These are phyloP conservation scores for Achaetomiella virescens DNA, from an alignment of 495 filamentous ascomycete genomes.

Conservation along the genomic window DNA sequence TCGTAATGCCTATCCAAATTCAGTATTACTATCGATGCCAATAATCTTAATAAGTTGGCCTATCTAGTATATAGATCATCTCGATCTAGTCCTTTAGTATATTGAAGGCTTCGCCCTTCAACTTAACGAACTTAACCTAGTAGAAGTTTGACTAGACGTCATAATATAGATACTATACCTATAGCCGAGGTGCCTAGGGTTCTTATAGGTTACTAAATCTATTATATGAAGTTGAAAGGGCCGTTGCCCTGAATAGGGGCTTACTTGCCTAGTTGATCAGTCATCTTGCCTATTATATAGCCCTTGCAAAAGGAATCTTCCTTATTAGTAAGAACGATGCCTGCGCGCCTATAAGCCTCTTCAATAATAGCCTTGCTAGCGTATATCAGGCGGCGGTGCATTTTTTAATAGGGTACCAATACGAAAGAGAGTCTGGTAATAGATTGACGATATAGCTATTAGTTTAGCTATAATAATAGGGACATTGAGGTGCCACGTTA, in stretches of 20 bases:
- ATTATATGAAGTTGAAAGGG: no score
- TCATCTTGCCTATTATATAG: neutral
- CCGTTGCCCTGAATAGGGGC: no score
- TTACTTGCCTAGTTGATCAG: neutral
- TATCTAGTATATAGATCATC: neutral
- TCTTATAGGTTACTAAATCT: no score
- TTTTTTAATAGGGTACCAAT: neutral
- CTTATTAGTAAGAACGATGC: neutral
- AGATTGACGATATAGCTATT: no score
- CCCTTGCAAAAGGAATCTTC: no score
- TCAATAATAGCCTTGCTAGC: neutral
- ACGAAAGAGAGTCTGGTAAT: neutral
- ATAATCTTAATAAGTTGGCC: neutral
- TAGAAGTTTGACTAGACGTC: no score
- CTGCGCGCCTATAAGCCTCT: neutral
- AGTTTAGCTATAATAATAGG: no score
- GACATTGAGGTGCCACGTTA: no score
- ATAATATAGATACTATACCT: no score
- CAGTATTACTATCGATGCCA: neutral
- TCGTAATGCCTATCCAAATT: neutral
- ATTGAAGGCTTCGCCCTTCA: no score
- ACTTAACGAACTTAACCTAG: no score
- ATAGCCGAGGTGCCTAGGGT: no score
- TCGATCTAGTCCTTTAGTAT: neutral
- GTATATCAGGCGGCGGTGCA: neutral